Conservation (phyloP, 202 grass and related monocot species). For the Cymbopogon flexuosus region DNA sequence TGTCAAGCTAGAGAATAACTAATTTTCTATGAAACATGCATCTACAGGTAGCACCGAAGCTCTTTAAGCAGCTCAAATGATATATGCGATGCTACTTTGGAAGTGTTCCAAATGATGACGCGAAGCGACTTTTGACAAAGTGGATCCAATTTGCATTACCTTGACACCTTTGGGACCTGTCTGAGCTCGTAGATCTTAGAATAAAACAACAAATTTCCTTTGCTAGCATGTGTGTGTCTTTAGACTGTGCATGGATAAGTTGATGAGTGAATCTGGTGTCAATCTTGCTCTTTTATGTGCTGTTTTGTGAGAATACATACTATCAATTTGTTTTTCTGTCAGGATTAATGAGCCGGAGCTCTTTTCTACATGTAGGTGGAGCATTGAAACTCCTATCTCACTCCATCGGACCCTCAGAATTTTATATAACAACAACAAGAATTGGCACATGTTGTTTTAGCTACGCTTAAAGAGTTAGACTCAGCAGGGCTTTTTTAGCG, state of each 20-base stretch:
- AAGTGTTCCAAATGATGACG: neutral
- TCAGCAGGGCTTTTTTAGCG: too few relatives aligned
- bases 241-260: neutral
- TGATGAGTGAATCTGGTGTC: neutral
- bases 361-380: too few relatives aligned
- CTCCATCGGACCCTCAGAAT: too few relatives aligned
- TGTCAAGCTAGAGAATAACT: neutral
- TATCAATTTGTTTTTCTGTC: neutral
- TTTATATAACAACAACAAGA: too few relatives aligned
- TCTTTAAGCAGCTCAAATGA: conserved; percentile 26
- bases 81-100: neutral
- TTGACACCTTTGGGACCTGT: neutral
- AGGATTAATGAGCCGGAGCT: neutral
- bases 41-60: conserved; percentile 31
- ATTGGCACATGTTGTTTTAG: too few relatives aligned
- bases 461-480: too few relatives aligned
- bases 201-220: neutral
- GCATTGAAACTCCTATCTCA: too few relatives aligned
- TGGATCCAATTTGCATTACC: neutral
- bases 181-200: conserved; percentile 13
- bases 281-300: neutral
- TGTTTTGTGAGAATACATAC: neutral
- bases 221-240: neutral
- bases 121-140: neutral
- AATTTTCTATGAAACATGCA: neutral